Evolutionary conservation across 495 filamentous ascomycete species (phyloP), one percentile per base, ranked within the genome.

Genomic region (Penicillium maclennaniae): DNA sequence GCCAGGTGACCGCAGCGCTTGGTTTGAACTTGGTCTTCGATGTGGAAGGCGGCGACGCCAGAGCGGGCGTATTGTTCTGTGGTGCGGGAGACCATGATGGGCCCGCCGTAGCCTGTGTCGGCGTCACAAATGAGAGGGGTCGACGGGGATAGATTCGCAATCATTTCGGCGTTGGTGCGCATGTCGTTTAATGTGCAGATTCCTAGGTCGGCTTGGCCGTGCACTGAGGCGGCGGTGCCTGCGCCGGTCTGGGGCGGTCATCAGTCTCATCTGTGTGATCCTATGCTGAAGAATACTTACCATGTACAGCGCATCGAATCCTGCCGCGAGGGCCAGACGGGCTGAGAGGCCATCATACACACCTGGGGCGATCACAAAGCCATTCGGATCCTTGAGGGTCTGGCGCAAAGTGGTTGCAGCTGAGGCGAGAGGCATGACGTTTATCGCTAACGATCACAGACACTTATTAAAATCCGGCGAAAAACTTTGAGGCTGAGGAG

Each of bases 271-370:
- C 20, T 14, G 37, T 17, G 50, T 55, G 19, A 16, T 15, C 9
- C 9, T 20, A 9, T 38, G 16, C 36, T 42, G 14, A 27, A 0
- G 21, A 6, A 48, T 16, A 48, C 45, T 54, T 55, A 74, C 73
- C 84, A 89, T 87, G 68, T 88, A 87, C 42, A 89, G 63, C 20
- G 76, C 75, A 38, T 87, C 77, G 48, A 83, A 85, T 8, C 84
- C 84, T 12, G 79, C 69, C 14, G 71, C 68, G 15, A 87, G 73
- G 5, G 84, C 84, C 34, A 87, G 77, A 2, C 86, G 75, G 20
- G 86, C 83, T 7, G 82, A 84, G 38, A 87, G 71, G 15, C 86
- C 85, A 72, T 88, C 85, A 54, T 87, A 87, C 15, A 89, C 83
- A 14, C 86, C 85, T 1, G 85, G 85, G 26, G 77, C 79, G 15